Percentiles rank a stretch among this genome's conserved stretches.
These are phyloP conservation scores for Apiospora pterosperma DNA, from an alignment of 2,329 filamentous ascomycete species.

Conservation along the genomic window DNA sequence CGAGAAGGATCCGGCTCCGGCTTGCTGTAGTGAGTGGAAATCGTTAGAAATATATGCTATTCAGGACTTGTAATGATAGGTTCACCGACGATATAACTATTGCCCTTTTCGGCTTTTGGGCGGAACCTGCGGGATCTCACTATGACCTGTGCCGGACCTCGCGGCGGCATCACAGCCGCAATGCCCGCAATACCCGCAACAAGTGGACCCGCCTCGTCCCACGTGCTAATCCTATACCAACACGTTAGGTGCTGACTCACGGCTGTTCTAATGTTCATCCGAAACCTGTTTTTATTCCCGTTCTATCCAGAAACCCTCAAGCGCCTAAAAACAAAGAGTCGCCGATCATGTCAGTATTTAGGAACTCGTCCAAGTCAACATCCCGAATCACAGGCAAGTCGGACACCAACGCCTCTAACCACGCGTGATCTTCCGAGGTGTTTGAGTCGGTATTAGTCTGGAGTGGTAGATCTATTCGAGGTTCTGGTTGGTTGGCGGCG, in stretches of 20 bases:
- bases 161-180: not conserved
- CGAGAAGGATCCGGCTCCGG: too few relatives aligned
- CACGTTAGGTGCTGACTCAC: too few relatives aligned
- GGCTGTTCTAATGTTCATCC: too few relatives aligned
- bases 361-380: not conserved
- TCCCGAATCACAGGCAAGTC: not conserved
- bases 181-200: not conserved
- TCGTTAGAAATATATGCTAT: too few relatives aligned
- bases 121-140: slow-evolving; percentile 1
- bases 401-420: not conserved
- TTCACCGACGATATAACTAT: not conserved
- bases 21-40: too few relatives aligned
- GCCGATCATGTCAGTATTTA: not conserved
- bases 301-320: not conserved
- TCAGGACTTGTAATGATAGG: not conserved
- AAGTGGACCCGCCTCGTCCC: not conserved
- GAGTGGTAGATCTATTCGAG: not conserved
- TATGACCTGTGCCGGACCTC: not conserved
- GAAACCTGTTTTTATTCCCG: not conserved
- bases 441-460: too few relatives aligned
- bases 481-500: not conserved
- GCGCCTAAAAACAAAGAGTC: not conserved
- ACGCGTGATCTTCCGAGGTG: not conserved
- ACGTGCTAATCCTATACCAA: too few relatives aligned
- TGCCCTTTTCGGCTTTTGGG: not conserved